phyloP scores from a whole-genome alignment of 768 basidiomycete genomes.

The Hygrocybe punicea region DNA sequence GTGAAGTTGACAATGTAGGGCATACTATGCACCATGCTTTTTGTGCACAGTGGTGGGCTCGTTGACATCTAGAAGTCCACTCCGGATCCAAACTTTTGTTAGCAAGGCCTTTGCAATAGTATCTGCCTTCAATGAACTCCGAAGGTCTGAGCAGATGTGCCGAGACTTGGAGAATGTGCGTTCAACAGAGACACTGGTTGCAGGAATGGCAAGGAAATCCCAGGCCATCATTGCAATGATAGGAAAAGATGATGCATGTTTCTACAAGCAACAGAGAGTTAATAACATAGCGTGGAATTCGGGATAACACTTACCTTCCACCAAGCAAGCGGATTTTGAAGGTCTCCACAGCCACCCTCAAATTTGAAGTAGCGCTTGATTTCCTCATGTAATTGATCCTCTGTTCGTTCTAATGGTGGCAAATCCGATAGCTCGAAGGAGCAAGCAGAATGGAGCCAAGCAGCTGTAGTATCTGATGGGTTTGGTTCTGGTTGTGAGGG shows the following conservation, averaged over 20 bases:
- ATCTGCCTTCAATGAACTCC: constrained; percentile 18
- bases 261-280: constrained; percentile 11
- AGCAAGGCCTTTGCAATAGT: constrained; percentile 19
- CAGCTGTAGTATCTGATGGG: not conserved
- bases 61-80: constrained; percentile 5
- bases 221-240: constrained; percentile 28
- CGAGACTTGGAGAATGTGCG: constrained; percentile 22
- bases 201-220: constrained; percentile 34
- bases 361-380: constrained; percentile 16
- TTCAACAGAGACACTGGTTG: constrained; percentile 23
- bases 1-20: not conserved
- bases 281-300: not conserved
- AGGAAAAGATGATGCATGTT: constrained; percentile 23
- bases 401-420: not conserved
- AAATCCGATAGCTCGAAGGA: constrained; percentile 5
- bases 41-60: not conserved
- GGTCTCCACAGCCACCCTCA: constrained; percentile 6
- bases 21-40: not conserved
- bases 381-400: constrained; percentile 16
- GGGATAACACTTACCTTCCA: constrained; percentile 28
- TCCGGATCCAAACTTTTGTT: constrained; percentile 20
- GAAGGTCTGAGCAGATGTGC: constrained; percentile 18
- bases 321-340: constrained; percentile 24
- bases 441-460: constrained; percentile 6
- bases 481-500: not conserved